phyloP scores from a whole-genome alignment of 2,329 filamentous ascomycete genomes.

The Sarocladium kiliense region DNA sequence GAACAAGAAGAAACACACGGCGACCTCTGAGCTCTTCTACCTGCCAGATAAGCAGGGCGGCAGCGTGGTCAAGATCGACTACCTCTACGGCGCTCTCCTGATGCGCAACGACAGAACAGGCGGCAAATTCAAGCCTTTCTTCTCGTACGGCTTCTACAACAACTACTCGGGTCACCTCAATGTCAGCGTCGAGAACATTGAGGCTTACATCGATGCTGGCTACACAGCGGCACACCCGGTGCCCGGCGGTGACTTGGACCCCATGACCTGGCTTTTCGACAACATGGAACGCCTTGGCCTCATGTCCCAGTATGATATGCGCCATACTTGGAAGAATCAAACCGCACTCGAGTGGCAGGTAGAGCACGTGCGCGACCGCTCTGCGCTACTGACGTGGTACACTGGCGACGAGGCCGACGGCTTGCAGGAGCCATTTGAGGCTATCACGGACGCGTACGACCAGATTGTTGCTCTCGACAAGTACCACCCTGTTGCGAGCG shows the following conservation, averaged over 20 bases:
- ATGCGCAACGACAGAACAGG: conserved; percentile 30
- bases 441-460: conserved; percentile 35
- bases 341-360: conserved; percentile 33
- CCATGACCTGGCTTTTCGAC: conserved; percentile 21
- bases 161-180: conserved; percentile 5
- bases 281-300: conserved; percentile 34
- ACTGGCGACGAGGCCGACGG: conserved; percentile 37
- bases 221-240: not conserved
- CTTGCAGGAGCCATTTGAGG: conserved; percentile 46
- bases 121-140: conserved; percentile 31
- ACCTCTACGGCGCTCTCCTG: conserved; percentile 36
- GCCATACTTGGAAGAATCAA: conserved; percentile 38
- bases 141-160: conserved; percentile 39
- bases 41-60: conserved; percentile 37
- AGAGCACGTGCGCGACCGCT: not conserved
- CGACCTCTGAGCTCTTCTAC: conserved; percentile 31
- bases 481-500: not conserved
- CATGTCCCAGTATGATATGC: conserved; percentile 40
- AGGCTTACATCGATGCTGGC: not conserved
- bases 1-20: conserved; percentile 23
- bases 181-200: conserved; percentile 3
- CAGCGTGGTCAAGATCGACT: conserved; percentile 41
- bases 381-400: not conserved
- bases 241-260: not conserved
- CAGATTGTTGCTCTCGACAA: conserved; percentile 29